A percentile compares a stretch with the other conserved stretches of the same genome.
Evolutionary conservation across 306 rosid genomes (phyloP).

Genomic region (Pachyrhizus erosus): DNA sequence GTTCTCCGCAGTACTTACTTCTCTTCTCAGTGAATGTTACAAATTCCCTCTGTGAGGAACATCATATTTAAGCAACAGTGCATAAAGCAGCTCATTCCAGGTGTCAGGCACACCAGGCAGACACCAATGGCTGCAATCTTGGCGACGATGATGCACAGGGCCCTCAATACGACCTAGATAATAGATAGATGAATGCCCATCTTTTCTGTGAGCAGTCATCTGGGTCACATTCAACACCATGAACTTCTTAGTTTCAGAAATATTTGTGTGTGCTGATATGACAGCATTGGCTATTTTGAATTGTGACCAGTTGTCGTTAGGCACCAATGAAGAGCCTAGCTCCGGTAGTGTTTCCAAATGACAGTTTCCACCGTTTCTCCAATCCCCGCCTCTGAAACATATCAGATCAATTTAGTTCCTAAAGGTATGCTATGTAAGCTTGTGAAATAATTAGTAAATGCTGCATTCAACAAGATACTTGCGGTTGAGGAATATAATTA

Average conservation of each 20-base stretch:
- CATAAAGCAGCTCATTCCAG: slow-evolving; percentile 90
- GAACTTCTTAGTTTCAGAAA: slow-evolving; percentile 46
- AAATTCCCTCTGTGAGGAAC: slow-evolving; percentile 41
- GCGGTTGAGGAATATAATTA: too few relatives aligned
- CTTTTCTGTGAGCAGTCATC: slow-evolving; percentile 78
- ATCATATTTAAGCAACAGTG: slow-evolving; percentile 61
- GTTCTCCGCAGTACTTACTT: not conserved
- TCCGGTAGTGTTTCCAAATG: slow-evolving; percentile 85
- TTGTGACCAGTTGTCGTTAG: slow-evolving; percentile 62
- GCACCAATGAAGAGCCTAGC: slow-evolving; percentile 65
- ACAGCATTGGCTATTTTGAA: slow-evolving; percentile 62
- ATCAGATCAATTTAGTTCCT: slow-evolving; percentile 15
- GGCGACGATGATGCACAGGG: slow-evolving; percentile 65
- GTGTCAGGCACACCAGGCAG: slow-evolving; percentile 94
- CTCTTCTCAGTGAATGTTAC: slow-evolving; percentile 9
- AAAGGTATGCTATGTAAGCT: not conserved
- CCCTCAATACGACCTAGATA: slow-evolving; percentile 57
- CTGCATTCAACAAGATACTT: not conserved
- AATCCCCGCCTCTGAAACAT: slow-evolving; percentile 79
- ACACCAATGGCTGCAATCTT: slow-evolving; percentile 98
- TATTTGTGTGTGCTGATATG: slow-evolving; percentile 47
- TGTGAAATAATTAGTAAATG: not conserved
- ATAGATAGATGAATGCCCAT: slow-evolving; percentile 84
- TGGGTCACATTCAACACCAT: slow-evolving; percentile 66
- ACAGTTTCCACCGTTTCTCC: slow-evolving; percentile 88